Percentiles rank a stretch among this genome's conserved stretches.
phyloP scores from a whole-genome alignment of 1,139 yeast species.

The Saccharomycopsis hybrid region DNA sequence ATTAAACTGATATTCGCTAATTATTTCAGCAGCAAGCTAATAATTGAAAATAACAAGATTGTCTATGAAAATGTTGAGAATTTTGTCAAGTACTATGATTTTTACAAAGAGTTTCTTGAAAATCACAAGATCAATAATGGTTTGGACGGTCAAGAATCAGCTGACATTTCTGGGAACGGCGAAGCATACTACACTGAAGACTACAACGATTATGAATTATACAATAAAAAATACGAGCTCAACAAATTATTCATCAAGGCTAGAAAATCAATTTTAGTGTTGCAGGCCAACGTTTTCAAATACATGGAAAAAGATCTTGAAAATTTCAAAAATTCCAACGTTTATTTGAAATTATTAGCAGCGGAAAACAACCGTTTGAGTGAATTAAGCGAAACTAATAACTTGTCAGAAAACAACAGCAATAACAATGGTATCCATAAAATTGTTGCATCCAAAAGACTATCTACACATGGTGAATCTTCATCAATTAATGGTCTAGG shows the following conservation, averaged over 20 bases:
- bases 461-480: no score
- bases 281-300: conserved; percentile 48
- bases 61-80: conserved; percentile 30
- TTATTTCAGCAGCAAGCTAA: conserved; percentile 31
- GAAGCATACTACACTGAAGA: neutral
- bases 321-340: conserved; percentile 50
- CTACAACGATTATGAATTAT: conserved; percentile 15
- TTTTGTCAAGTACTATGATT: conserved; percentile 26
- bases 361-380: conserved; percentile 26
- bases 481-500: conserved; percentile 5
- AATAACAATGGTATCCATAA: neutral
- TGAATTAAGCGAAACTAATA: neutral
- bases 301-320: conserved; percentile 46
- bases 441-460: no score
- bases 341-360: conserved; percentile 41
- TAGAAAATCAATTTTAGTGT: conserved; percentile 46
- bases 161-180: neutral
- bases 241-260: conserved; percentile 33
- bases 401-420: neutral
- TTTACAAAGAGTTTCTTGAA: conserved; percentile 20
- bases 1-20: conserved; percentile 40
- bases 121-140: conserved; percentile 1
- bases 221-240: conserved; percentile 12
- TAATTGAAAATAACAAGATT: conserved; percentile 29
- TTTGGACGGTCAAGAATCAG: neutral